Evolutionary conservation across 805 yeast genomes (phyloP).

Genomic region (Lachancea meyersii): DNA sequence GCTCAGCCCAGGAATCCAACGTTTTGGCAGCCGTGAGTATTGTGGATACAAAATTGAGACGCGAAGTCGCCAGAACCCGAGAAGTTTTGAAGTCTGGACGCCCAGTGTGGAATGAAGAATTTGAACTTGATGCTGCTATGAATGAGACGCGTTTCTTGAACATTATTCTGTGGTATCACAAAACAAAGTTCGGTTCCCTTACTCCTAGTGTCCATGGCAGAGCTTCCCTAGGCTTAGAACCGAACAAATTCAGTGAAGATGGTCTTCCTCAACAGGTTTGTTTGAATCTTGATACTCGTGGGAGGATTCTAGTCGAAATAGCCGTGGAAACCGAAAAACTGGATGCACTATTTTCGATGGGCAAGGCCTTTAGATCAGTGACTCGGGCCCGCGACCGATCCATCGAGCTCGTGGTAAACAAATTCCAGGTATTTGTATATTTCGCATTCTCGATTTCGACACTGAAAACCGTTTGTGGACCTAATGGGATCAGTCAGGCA

Average conservation of each 20-base stretch:
- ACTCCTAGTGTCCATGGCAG: slow-evolving; percentile 64
- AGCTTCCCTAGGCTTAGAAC: slow-evolving; percentile 53
- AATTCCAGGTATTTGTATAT: slow-evolving; percentile 59
- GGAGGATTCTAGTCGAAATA: slow-evolving; percentile 57
- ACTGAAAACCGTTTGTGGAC: slow-evolving; percentile 50
- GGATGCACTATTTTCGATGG: slow-evolving; percentile 77
- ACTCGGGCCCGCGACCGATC: slow-evolving; percentile 60
- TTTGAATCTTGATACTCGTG: slow-evolving; percentile 47
- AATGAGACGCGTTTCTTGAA: slow-evolving; percentile 43
- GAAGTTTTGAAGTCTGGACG: slow-evolving; percentile 51
- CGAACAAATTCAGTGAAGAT: slow-evolving; percentile 55
- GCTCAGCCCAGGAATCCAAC: slow-evolving; percentile 41
- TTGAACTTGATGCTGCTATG: slow-evolving; percentile 46
- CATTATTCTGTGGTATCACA: slow-evolving; percentile 67
- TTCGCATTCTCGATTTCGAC: slow-evolving; percentile 52
- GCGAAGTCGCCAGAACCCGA: slow-evolving; percentile 63
- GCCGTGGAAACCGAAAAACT: slow-evolving; percentile 73
- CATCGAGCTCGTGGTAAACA: slow-evolving; percentile 62
- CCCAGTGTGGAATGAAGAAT: slow-evolving; percentile 86
- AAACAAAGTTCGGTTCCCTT: slow-evolving; percentile 28
- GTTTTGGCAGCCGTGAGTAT: slow-evolving; percentile 58
- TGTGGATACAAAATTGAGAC: slow-evolving; percentile 47
- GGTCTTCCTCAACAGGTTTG: slow-evolving; percentile 58
- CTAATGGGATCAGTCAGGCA: slow-evolving; percentile 39
- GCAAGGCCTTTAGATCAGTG: slow-evolving; percentile 63